Conservation (phyloP, 139 green algal genomes). For the Tetraselmis chui region DNA sequence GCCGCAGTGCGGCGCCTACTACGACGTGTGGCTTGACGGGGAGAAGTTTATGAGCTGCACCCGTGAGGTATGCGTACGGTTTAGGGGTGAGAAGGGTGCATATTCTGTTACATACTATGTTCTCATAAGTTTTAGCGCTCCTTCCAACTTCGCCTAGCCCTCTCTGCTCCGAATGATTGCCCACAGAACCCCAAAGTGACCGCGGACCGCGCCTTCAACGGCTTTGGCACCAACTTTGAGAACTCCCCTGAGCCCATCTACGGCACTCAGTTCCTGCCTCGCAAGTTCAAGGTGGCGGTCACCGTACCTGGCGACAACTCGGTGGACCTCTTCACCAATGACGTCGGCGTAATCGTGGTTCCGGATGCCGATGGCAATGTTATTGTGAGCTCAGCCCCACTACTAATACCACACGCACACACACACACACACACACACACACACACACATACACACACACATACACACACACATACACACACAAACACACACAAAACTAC, state of each 20-base stretch:
- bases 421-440: no score
- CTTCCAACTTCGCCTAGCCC: no score
- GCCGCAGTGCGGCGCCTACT: slow-evolving; percentile 93
- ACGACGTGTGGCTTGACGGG: slow-evolving; percentile 99
- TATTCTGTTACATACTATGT: no score
- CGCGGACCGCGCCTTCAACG: slow-evolving; percentile 75
- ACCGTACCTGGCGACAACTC: slow-evolving; percentile 90
- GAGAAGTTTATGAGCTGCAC: slow-evolving; percentile 92
- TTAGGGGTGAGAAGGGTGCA: no score
- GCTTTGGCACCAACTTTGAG: slow-evolving; percentile 93
- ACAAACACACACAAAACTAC: no score
- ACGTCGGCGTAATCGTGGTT: slow-evolving; percentile 86
- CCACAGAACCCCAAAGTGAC: slow-evolving; percentile 82
- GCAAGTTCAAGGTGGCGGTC: slow-evolving; percentile 97
- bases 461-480: no score
- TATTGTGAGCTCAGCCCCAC: slow-evolving; percentile 7
- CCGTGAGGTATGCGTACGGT: slow-evolving; percentile 85
- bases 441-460: no score
- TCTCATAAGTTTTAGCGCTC: no score
- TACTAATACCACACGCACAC: no score
- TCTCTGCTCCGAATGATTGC: no score
- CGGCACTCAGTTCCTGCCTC: slow-evolving; percentile 86
- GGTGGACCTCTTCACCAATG: slow-evolving; percentile 97
- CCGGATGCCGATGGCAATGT: slow-evolving; percentile 55
- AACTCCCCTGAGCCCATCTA: slow-evolving; percentile 95